Conservation (phyloP, 2,329 filamentous ascomycete genomes). For the Ciborinia camelliae region DNA sequence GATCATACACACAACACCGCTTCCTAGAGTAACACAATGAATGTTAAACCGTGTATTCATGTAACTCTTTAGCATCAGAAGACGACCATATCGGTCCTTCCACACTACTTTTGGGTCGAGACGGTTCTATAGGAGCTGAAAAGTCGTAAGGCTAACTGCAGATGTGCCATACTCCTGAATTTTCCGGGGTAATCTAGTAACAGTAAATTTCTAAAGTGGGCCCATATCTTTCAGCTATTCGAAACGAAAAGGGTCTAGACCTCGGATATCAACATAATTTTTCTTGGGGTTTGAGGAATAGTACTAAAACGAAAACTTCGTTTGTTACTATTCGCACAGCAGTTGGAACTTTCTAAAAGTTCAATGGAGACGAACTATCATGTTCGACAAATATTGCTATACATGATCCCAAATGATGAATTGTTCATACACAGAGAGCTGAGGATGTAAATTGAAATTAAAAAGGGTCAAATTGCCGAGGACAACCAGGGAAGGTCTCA, state of each 20-base stretch:
- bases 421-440: not conserved
- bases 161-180: not conserved
- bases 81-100: conserved; percentile 1
- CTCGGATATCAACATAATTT: not conserved
- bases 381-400: not conserved
- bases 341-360: conserved; percentile 9
- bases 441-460: not conserved
- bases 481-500: not conserved
- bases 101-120: not conserved
- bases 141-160: not conserved
- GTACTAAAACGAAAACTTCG: not conserved
- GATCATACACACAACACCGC: not conserved
- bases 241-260: not conserved
- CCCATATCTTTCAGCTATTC: not conserved
- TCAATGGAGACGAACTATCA: too few relatives aligned
- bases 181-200: not conserved
- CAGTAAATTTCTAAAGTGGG: not conserved
- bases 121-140: not conserved
- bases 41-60: not conserved
- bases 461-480: not conserved
- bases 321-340: not conserved
- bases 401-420: not conserved
- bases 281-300: not conserved
- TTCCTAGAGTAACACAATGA: not conserved
- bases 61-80: conserved; percentile 8